Percentiles rank a stretch among this genome's conserved stretches.
Conservation (phyloP, 1,139 yeast species). For the Magnusiomyces fungicola region DNA sequence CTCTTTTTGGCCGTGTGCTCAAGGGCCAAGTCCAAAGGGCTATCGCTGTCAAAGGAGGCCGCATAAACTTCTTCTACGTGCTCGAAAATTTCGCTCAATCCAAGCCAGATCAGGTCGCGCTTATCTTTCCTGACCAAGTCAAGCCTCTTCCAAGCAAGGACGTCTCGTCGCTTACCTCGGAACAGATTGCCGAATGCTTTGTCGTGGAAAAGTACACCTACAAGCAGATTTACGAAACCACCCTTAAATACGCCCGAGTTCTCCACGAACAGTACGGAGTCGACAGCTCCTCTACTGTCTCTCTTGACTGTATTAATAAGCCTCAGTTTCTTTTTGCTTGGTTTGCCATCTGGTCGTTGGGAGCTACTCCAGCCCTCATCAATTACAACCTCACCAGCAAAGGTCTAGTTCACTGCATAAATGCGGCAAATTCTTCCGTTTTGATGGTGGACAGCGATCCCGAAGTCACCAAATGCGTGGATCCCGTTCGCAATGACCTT, state of each 20-base stretch:
- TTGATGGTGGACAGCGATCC: conserved; percentile 54
- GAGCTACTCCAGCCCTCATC: conserved; percentile 82
- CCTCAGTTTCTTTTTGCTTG: conserved; percentile 74
- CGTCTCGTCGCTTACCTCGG: conserved; percentile 11
- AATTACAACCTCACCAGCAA: conserved; percentile 72
- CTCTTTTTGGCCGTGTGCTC: conserved; percentile 24
- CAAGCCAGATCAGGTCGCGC: conserved; percentile 49
- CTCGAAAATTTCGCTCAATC: conserved; percentile 48
- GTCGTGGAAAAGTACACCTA: conserved; percentile 60
- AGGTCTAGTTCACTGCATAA: conserved; percentile 75
- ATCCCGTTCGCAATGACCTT: conserved; percentile 46
- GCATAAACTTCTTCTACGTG: conserved; percentile 59
- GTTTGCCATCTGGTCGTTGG: conserved; percentile 86
- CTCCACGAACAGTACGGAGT: conserved; percentile 59
- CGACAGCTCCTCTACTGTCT: conserved; percentile 61
- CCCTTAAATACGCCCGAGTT: conserved; percentile 58
- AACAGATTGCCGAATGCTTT: conserved; percentile 44
- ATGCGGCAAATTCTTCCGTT: conserved; percentile 55
- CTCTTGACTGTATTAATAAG: conserved; percentile 71
- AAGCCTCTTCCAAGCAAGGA: conserved; percentile 12
- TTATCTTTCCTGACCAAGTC: conserved; percentile 56
- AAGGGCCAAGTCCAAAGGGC: conserved; percentile 20
- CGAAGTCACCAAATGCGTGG: conserved; percentile 51
- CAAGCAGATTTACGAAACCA: conserved; percentile 55
- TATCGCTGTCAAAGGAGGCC: conserved; percentile 35